phyloP scores from a whole-genome alignment of 306 rosid genomes.

The Begonia peltatifolia region DNA sequence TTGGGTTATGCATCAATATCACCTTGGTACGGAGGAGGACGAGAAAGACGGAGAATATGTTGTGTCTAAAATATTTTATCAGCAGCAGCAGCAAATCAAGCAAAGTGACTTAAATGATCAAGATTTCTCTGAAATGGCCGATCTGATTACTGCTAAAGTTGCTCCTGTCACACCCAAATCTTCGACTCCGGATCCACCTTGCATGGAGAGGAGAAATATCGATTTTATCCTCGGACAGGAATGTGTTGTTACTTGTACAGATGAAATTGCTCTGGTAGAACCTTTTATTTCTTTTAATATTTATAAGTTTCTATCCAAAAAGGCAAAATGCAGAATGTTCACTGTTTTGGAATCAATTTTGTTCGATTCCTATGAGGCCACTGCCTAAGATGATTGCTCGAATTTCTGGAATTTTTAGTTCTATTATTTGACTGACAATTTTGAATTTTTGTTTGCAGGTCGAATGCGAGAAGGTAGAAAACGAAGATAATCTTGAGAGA shows the following conservation, averaged over 20 bases:
- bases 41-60: constrained; percentile 64
- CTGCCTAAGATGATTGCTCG: no score
- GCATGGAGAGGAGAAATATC: constrained; percentile 21
- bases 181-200: constrained; percentile 55
- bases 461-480: constrained; percentile 20
- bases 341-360: no score
- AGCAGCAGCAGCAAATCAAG: constrained; percentile 52
- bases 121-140: constrained; percentile 35
- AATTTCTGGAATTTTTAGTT: no score
- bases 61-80: constrained; percentile 58
- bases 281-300: background rate
- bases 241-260: constrained; percentile 4
- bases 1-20: constrained; percentile 90
- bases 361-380: constrained; percentile 2
- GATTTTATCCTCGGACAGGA: constrained; percentile 26
- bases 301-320: no score
- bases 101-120: constrained; percentile 33
- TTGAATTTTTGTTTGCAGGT: constrained; percentile 9
- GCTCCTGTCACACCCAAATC: constrained; percentile 71
- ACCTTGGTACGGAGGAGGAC: constrained; percentile 62
- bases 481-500: constrained; percentile 12
- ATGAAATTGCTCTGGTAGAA: constrained; percentile 32
- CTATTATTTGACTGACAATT: constrained; percentile 12
- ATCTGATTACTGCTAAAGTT: constrained; percentile 22
- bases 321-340: no score